A percentile compares a stretch with the other conserved stretches of the same genome.
phyloP scores from a whole-genome alignment of 257 asterid genomes.

The Lycium ferocissimum region DNA sequence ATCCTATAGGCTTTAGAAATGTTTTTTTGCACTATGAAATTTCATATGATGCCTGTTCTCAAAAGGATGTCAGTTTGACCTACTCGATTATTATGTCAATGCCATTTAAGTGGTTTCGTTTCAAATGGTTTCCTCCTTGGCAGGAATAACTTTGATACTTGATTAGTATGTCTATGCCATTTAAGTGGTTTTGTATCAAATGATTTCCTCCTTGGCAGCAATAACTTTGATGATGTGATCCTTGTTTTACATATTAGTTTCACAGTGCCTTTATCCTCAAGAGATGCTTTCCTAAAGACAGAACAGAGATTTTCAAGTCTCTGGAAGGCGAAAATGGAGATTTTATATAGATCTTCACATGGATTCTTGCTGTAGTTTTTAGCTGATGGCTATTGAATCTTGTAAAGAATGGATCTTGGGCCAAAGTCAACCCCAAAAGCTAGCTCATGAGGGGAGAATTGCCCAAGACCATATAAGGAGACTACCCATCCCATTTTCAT shows the following conservation, averaged over 20 bases:
- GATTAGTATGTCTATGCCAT: not conserved
- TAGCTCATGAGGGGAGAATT: no score
- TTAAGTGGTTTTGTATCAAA: not conserved
- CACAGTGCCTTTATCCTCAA: no score
- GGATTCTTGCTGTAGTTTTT: not conserved
- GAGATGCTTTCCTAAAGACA: no score
- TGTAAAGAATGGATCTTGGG: no score
- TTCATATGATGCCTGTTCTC: not conserved
- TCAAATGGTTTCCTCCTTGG: not conserved
- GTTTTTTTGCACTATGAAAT: not conserved
- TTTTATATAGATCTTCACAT: no score
- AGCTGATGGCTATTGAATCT: not conserved
- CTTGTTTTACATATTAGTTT: not conserved
- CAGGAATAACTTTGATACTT: not conserved
- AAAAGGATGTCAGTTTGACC: not conserved
- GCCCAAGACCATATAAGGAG: no score
- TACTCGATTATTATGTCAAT: not conserved
- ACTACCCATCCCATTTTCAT: no score
- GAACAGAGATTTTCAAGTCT: no score
- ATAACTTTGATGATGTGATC: constrained; percentile 2
- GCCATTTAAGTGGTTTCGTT: not conserved
- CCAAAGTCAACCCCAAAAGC: no score
- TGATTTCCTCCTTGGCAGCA: not conserved
- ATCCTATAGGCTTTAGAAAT: constrained; percentile 12
- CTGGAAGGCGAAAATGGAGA: no score